Percentiles rank a stretch among this genome's conserved stretches.
These are phyloP conservation scores for Naganishia randhawae DNA, from an alignment of 768 basidiomycete species.

Conservation along the genomic window DNA sequence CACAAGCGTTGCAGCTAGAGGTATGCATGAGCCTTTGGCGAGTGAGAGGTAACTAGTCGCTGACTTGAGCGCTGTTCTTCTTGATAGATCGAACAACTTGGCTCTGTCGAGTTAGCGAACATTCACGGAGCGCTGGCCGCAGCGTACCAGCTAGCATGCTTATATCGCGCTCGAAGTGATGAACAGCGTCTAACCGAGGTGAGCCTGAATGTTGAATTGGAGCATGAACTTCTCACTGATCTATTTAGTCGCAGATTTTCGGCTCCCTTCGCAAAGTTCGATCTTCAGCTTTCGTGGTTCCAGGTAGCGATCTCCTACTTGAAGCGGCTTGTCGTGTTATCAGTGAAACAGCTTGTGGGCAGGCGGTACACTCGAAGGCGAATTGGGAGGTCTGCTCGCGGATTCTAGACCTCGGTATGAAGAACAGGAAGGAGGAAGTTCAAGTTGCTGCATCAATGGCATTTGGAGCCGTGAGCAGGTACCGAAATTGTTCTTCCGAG, in stretches of 20 bases:
- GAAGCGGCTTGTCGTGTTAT: slow-evolving; percentile 70
- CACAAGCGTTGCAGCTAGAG: slow-evolving; percentile 14
- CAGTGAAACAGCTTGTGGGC: slow-evolving; percentile 61
- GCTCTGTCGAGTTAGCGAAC: slow-evolving; percentile 66
- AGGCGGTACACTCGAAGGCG: slow-evolving; percentile 53
- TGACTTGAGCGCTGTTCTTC: not conserved
- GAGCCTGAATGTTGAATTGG: slow-evolving; percentile 13
- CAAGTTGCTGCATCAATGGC: slow-evolving; percentile 75
- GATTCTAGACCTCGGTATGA: slow-evolving; percentile 68
- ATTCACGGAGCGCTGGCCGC: slow-evolving; percentile 78
- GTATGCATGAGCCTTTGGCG: not conserved
- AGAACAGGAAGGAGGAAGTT: slow-evolving; percentile 61
- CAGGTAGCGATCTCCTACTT: slow-evolving; percentile 68
- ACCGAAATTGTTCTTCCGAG: slow-evolving; percentile 63
- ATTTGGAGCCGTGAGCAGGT: slow-evolving; percentile 65
- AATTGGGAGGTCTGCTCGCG: slow-evolving; percentile 47
- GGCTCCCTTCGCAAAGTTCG: slow-evolving; percentile 60
- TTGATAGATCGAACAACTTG: slow-evolving; percentile 51
- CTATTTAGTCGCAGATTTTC: slow-evolving; percentile 60
- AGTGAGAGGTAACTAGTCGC: not conserved
- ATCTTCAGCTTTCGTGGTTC: slow-evolving; percentile 60
- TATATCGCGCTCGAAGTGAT: slow-evolving; percentile 41
- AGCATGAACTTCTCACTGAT: not conserved
- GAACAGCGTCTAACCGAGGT: slow-evolving; percentile 57
- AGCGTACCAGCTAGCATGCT: slow-evolving; percentile 65